phyloP scores from a whole-genome alignment of 2,329 filamentous ascomycete species.

The Alternaria incomplexa region DNA sequence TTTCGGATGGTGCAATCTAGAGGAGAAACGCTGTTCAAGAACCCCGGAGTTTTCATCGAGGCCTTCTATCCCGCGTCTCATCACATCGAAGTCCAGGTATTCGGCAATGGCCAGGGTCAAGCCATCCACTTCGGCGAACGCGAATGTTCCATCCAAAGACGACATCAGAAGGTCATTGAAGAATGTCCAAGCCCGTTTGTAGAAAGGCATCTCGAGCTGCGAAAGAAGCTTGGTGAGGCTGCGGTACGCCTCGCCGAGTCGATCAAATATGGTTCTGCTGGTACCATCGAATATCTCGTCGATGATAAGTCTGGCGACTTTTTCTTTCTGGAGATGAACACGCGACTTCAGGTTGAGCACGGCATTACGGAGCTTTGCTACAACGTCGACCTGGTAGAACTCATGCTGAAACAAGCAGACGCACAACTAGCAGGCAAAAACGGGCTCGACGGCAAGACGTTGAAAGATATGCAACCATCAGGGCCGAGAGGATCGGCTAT shows the following conservation, averaged over 20 bases:
- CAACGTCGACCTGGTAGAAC: constrained; percentile 59
- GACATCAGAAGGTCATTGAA: constrained; percentile 91
- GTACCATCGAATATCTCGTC: constrained; percentile 89
- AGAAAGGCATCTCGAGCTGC: constrained; percentile 59
- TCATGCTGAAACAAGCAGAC: constrained; percentile 64
- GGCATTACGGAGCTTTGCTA: constrained; percentile 65
- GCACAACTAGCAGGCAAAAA: constrained; percentile 54
- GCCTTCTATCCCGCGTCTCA: constrained; percentile 42
- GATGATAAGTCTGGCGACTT: constrained; percentile 82
- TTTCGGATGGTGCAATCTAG: constrained; percentile 59
- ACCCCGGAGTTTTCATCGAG: constrained; percentile 55
- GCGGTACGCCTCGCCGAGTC: constrained; percentile 70
- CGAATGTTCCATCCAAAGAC: constrained; percentile 84
- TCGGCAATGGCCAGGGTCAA: constrained; percentile 80
- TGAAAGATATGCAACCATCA: constrained; percentile 53
- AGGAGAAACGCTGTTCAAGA: constrained; percentile 40
- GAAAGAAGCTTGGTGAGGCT: constrained; percentile 66
- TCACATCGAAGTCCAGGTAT: constrained; percentile 90
- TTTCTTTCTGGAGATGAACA: constrained; percentile 70
- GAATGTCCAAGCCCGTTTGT: constrained; percentile 82
- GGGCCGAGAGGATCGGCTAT: constrained; percentile 57
- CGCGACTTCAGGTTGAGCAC: constrained; percentile 64
- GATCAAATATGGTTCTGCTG: constrained; percentile 77
- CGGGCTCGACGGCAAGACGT: constrained; percentile 51
- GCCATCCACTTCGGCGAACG: constrained; percentile 85